Conservation (phyloP, 805 yeast species). For the Candida caryicola region DNA sequence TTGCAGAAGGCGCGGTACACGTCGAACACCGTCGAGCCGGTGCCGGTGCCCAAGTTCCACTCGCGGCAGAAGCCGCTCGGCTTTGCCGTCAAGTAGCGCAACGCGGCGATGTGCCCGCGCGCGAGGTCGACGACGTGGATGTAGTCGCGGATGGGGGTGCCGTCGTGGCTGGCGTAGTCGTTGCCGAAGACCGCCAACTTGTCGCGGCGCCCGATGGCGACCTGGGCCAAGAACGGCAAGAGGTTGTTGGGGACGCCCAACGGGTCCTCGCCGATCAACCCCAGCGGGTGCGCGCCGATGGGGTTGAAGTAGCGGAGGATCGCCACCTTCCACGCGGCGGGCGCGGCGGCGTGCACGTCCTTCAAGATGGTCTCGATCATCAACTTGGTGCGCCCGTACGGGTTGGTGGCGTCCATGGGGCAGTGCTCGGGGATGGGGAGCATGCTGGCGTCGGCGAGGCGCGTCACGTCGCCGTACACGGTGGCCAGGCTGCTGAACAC, state of each 20-base stretch:
- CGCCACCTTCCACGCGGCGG: slow-evolving; percentile 48
- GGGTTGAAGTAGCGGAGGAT: slow-evolving; percentile 79
- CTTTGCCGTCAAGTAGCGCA: slow-evolving; percentile 47
- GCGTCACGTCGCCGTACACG: slow-evolving; percentile 77
- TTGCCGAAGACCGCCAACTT: slow-evolving; percentile 67
- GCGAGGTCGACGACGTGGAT: slow-evolving; percentile 81
- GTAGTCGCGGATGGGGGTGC: slow-evolving; percentile 80
- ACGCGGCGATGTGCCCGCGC: slow-evolving; percentile 70
- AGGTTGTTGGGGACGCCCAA: slow-evolving; percentile 73
- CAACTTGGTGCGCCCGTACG: slow-evolving; percentile 73
- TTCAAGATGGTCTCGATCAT: slow-evolving; percentile 60
- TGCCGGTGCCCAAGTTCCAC: slow-evolving; percentile 84
- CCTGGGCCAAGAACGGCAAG: slow-evolving; percentile 74
- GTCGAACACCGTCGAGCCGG: slow-evolving; percentile 75
- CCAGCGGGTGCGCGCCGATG: slow-evolving; percentile 83
- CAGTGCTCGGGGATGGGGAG: slow-evolving; percentile 78
- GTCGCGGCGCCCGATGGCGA: slow-evolving; percentile 68
- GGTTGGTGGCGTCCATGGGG: slow-evolving; percentile 72
- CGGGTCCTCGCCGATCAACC: slow-evolving; percentile 78
- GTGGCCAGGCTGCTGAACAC: slow-evolving; percentile 82
- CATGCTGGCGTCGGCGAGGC: slow-evolving; percentile 56
- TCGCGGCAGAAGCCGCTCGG: slow-evolving; percentile 56
- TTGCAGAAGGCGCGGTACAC: slow-evolving; percentile 61
- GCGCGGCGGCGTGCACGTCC: slow-evolving; percentile 49
- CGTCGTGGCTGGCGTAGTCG: slow-evolving; percentile 70